A percentile compares a stretch with the other conserved stretches of the same genome.
Evolutionary conservation across 257 asterid genomes (phyloP).

Genomic region (Eustoma russellianum): DNA sequence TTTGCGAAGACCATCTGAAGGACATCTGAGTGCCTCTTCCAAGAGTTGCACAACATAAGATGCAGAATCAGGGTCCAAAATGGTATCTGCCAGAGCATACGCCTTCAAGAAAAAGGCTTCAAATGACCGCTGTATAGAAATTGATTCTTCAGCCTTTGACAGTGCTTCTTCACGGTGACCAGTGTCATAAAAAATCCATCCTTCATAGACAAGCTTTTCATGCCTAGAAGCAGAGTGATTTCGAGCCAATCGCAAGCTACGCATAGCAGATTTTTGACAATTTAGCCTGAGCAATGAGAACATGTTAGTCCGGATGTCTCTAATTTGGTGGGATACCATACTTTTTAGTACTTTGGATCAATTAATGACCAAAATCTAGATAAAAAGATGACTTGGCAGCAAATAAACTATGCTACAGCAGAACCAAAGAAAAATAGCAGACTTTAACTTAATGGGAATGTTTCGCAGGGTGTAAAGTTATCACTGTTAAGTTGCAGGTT

Average conservation of each 20-base stretch:
- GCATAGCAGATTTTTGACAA: conserved; percentile 49
- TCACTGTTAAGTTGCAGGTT: too few species aligned
- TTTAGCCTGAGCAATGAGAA: conserved; percentile 25
- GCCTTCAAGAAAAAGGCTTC: conserved; percentile 49
- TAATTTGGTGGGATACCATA: too few species aligned
- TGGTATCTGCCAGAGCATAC: conserved; percentile 38
- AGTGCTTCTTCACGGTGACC: conserved; percentile 47
- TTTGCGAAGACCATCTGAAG: conserved; percentile 49
- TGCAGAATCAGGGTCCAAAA: conserved; percentile 35
- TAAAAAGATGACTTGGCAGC: too few species aligned
- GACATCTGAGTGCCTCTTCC: conserved; percentile 46
- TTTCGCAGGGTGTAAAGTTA: too few species aligned
- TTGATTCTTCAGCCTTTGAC: conserved; percentile 38
- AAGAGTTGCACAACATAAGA: conserved; percentile 32
- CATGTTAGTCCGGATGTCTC: background rate
- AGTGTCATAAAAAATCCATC: conserved; percentile 44
- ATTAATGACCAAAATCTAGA: too few species aligned
- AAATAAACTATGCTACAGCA: too few species aligned
- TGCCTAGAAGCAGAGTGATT: conserved; percentile 28
- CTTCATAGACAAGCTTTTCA: conserved; percentile 41
- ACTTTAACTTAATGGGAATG: too few species aligned
- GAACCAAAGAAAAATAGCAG: too few species aligned
- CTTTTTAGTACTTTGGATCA: too few species aligned
- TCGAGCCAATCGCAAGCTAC: conserved; percentile 39
- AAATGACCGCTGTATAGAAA: conserved; percentile 39